phyloP scores from a whole-genome alignment of 2,329 filamentous ascomycete species.

The Fusarium piperis region DNA sequence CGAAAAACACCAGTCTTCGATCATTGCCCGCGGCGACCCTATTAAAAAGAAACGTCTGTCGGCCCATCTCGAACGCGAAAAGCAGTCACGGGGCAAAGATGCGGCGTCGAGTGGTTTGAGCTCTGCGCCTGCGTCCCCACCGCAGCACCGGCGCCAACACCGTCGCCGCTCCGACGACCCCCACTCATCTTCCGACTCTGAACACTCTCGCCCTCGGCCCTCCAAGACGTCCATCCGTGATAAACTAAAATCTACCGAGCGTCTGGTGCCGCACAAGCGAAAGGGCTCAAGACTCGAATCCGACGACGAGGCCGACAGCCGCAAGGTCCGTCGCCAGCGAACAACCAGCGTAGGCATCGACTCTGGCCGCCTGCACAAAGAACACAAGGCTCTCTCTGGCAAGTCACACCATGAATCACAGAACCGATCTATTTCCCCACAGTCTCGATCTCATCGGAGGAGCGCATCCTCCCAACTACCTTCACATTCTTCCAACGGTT shows the following conservation, averaged over 20 bases:
- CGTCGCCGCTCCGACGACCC: conserved; percentile 51
- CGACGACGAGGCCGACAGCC: conserved; percentile 65
- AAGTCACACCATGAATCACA: conserved; percentile 47
- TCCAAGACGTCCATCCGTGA: conserved; percentile 59
- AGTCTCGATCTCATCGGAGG: conserved; percentile 66
- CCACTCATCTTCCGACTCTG: conserved; percentile 65
- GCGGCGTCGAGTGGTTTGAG: conserved; percentile 63
- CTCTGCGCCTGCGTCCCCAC: conserved; percentile 67
- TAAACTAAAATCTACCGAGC: conserved; percentile 59
- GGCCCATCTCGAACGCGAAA: conserved; percentile 51
- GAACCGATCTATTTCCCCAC: conserved; percentile 68
- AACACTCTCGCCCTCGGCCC: conserved; percentile 53
- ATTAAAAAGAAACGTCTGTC: conserved; percentile 62
- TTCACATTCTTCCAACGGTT: conserved; percentile 63
- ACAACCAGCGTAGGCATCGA: conserved; percentile 57
- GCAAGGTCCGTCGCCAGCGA: conserved; percentile 64
- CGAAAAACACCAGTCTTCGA: conserved; percentile 47
- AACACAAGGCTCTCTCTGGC: conserved; percentile 46
- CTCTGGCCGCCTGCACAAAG: conserved; percentile 44
- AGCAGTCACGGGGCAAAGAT: conserved; percentile 57
- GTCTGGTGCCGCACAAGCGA: conserved; percentile 60
- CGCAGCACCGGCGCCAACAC: conserved; percentile 46
- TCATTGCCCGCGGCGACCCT: conserved; percentile 45
- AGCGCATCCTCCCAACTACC: conserved; percentile 72
- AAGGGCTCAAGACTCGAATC: conserved; percentile 65